Evolutionary conservation across 192 early-diverging fungal genomes (phyloP), one percentile per base, ranked within the genome.

Genomic region (Rhizoclosmatium sp.): DNA sequence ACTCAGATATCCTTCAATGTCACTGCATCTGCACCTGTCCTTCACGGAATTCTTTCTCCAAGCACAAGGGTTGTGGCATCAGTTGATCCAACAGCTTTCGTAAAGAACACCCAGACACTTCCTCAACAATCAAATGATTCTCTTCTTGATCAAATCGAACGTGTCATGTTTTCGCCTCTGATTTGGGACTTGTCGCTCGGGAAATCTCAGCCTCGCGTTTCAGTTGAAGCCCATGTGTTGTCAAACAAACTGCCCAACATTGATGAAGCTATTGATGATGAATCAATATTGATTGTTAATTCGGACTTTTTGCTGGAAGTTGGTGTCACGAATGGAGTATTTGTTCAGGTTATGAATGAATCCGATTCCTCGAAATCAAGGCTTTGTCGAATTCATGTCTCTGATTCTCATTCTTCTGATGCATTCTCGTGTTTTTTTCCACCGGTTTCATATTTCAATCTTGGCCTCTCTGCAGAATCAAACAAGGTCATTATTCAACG

Each of bases 131-230:
- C 21, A 58, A n/a, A 72, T 10, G 54, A 39, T 41, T 19, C 10
- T 74, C 75, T 21, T 0, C 56, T 45, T 21, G 60, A 67, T 41
- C 78, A 59, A 14, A 81, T 82, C 14, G 79, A 89, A 39, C 44
- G n/a, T 16, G 9, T 40, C 54, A 77, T 42, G 76, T 79, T 72
- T 58, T 59, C 70, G 2, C 81, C 73, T 76, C 61, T 81, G 23
- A 76, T 71, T 49, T 79, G 80, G 41, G 82, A 83, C 3, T 65
- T 78, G 21, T 87, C 88, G 9, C 80, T 87, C 9, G 79, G 70
- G 23, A 72, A 59, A 58, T 4, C 54, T 41, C 21, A 58, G 44
- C 70, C 58, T 2, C 2, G 19, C 16, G 19, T 54, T 21, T 21
- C 70, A 19, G 7, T 69, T 2, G 2, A 47, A 16, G 58, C 70